These are phyloP conservation scores for Suhomyces taliae DNA, from an alignment of 1,139 yeast species.

Conservation along the genomic window DNA sequence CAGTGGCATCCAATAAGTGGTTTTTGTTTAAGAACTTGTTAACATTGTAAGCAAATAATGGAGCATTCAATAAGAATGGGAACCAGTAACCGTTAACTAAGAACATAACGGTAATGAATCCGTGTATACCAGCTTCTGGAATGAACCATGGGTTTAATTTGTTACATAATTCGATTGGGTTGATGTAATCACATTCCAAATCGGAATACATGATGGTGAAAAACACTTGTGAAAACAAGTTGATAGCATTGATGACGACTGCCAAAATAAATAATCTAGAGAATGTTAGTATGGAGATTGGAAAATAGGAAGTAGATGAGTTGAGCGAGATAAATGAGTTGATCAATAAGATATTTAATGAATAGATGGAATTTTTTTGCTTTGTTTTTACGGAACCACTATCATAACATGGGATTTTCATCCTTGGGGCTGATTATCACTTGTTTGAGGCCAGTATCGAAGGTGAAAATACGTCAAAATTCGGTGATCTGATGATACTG, in stretches of 20 bases:
- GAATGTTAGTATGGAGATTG: conserved; percentile 1
- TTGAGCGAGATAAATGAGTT: too few relatives aligned
- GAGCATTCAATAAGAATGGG: conserved; percentile 81
- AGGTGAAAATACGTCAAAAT: too few relatives aligned
- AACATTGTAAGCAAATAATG: conserved; percentile 79
- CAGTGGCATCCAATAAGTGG: conserved; percentile 94
- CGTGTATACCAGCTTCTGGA: conserved; percentile 91
- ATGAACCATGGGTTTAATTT: conserved; percentile 84
- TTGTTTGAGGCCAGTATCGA: too few relatives aligned
- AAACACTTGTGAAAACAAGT: conserved; percentile 86
- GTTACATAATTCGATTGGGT: conserved; percentile 95
- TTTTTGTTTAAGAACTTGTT: conserved; percentile 74
- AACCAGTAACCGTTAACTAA: conserved; percentile 93
- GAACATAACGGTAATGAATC: conserved; percentile 65
- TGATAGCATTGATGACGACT: conserved; percentile 81
- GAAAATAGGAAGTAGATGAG: too few relatives aligned
- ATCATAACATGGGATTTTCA: too few relatives aligned
- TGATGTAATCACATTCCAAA: conserved; percentile 91
- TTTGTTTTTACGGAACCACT: too few relatives aligned
- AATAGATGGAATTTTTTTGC: too few relatives aligned
- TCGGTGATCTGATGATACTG: too few relatives aligned
- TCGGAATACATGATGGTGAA: conserved; percentile 93
- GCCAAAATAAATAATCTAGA: conserved; percentile 74
- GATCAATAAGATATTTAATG: too few relatives aligned
- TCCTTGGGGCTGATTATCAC: too few relatives aligned